A percentile compares a stretch with the other conserved stretches of the same genome.
Conservation (phyloP, 345 rosid genomes). For the Citrus sinensis region DVS_A1.0 CM039161.1:1575001-1575500, state of each 20-base stretch:
- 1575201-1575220: background rate
- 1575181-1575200: background rate
- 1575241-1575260: background rate
- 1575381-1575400: background rate
- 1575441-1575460: background rate
- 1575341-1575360: slow-evolving; percentile 45
- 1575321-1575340: slow-evolving; percentile 32
- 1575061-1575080: background rate
- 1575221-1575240: background rate
- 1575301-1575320: slow-evolving; percentile 36
- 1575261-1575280: slow-evolving; percentile 36
- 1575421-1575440: background rate
- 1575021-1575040: background rate
- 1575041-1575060: background rate
- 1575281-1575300: slow-evolving; percentile 36
- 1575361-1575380: slow-evolving; percentile 32
- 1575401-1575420: too few relatives aligned
- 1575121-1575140: background rate
- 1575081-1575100: background rate
- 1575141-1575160: background rate
- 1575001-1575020: background rate
- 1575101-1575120: background rate
- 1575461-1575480: background rate
- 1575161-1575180: background rate
- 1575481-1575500: background rate